Base-by-base conservation (phyloP, 2,329 filamentous ascomycete genomes). In the Paraphaeosphaeria sporulosa region DNA sequence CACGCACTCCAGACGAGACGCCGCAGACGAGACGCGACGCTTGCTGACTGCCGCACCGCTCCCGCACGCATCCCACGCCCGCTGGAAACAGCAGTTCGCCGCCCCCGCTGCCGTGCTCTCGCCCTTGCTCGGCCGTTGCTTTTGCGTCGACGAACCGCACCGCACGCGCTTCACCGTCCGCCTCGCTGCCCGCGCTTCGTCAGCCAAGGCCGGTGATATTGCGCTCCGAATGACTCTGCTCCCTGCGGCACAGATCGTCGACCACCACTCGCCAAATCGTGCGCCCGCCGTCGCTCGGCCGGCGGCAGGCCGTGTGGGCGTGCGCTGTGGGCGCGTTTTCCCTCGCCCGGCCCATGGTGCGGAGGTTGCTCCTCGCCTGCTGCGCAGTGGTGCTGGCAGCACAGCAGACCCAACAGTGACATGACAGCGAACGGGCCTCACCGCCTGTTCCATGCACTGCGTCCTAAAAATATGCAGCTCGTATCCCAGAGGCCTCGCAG, bases 391-490 rank as follows among this genome's bases (percentile, higher is more conserved):
- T 52, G 58, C 52, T 56, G 52, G 49, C 57, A 48, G 51, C 38
- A 49, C 30, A 36, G 52, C 55, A 50, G 38, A 40, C 38, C 30
- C 57, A 34, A 21, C 57, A 57, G 50, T 51, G 56, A 57, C 46
- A n/a, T 55, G 55, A 38, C 59, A 56, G 46, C 49, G 12, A 25
- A 48, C 54, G 55, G 65, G 58, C 72, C 60, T 75, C 74, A 77
- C 75, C 75, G 75, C 75, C 70, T 67, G 63, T 68, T 68, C 62
- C 51, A 65, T 67, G 66, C 69, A 66, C 51, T 61, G 59, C 61
- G 38, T 57, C 60, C 72, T 71, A 71, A 69, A 71, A 73, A 74
- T 74, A 74, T 62, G 57, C 66, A 65, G 59, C 69, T 68, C 59
- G 67, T 62, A 64, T 66, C 64, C 38, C 63, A 64, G 59, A 59